A percentile compares a stretch with the other conserved stretches of the same genome.
These are phyloP conservation scores for Plasmodium vinckei DNA, from an alignment of 169 alveolate species.

Conservation along the genomic window DNA sequence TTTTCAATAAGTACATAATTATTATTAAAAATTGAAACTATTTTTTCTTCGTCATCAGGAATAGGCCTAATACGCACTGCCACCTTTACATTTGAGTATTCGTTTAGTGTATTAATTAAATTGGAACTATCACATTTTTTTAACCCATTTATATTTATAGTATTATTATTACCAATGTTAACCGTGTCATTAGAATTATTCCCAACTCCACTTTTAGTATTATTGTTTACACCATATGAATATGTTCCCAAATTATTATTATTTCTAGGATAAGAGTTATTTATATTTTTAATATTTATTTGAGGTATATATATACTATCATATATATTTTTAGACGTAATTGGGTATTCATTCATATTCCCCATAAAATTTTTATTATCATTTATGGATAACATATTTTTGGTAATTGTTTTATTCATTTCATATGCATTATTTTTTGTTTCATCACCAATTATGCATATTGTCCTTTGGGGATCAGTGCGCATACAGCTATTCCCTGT, in stretches of 20 bases:
- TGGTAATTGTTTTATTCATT: slow-evolving; percentile 8
- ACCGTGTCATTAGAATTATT: not conserved
- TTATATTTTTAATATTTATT: slow-evolving; percentile 43
- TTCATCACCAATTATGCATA: slow-evolving; percentile 3
- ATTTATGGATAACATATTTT: slow-evolving; percentile 7
- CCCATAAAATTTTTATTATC: slow-evolving; percentile 16
- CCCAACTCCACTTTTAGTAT: not conserved
- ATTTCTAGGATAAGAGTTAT: not conserved
- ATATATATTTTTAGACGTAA: slow-evolving; percentile 71
- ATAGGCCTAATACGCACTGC: slow-evolving; percentile 75
- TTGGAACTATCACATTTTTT: slow-evolving; percentile 20
- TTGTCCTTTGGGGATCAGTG: not conserved
- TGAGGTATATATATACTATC: slow-evolving; percentile 77
- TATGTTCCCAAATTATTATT: not conserved
- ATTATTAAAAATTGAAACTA: slow-evolving; percentile 69
- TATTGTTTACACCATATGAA: not conserved
- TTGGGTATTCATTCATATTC: slow-evolving; percentile 53
- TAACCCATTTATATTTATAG: not conserved
- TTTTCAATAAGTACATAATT: slow-evolving; percentile 66
- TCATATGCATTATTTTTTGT: slow-evolving; percentile 1
- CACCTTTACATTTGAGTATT: slow-evolving; percentile 68
- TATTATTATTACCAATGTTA: not conserved
- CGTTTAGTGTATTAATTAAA: slow-evolving; percentile 51
- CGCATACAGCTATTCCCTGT: not conserved
- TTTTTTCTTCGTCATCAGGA: slow-evolving; percentile 56